Percentiles rank a stretch among this genome's conserved stretches.
Conservation (phyloP, 345 rosid species). For the Melaleuca alternifolia region DNA sequence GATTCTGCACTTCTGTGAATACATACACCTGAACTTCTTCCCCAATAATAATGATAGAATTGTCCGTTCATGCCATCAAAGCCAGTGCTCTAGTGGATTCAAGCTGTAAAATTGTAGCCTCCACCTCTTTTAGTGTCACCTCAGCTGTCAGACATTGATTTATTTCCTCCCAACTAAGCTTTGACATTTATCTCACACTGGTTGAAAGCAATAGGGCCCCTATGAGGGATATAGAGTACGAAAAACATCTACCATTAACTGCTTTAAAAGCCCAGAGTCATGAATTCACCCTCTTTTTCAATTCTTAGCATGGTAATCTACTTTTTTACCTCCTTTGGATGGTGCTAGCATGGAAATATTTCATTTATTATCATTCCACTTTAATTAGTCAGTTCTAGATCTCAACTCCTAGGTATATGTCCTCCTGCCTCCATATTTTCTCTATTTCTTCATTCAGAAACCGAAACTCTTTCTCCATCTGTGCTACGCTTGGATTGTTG, state of each 20-base stretch:
- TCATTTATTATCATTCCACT: neutral
- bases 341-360: neutral
- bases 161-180: neutral
- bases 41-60: neutral
- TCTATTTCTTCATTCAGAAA: neutral
- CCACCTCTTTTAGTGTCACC: neutral
- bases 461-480: neutral
- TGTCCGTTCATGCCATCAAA: neutral
- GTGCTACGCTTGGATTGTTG: neutral
- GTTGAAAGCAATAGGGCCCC: neutral
- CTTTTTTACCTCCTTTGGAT: neutral
- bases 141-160: neutral
- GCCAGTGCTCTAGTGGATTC: neutral
- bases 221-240: fast-evolving
- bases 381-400: neutral
- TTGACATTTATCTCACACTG: neutral
- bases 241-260: neutral
- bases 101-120: neutral
- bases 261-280: neutral
- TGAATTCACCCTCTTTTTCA: neutral
- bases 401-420: neutral
- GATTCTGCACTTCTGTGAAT: neutral
- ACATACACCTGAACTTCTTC: neutral
- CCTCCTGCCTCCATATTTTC: neutral
- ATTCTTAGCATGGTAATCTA: neutral